Conservation (phyloP, 2,329 filamentous ascomycete genomes). For the Alternaria sp. region DNA sequence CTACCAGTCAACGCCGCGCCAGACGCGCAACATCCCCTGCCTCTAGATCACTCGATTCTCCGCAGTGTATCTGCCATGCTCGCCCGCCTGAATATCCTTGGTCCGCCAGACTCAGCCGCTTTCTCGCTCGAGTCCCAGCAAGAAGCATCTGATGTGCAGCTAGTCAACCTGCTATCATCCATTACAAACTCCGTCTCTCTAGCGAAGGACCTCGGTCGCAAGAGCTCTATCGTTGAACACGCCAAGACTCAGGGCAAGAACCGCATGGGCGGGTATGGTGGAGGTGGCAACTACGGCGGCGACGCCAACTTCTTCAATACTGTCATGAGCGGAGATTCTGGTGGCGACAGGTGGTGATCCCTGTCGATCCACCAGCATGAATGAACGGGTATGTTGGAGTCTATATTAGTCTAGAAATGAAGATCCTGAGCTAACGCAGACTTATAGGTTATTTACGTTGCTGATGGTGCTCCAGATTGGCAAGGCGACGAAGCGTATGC, state of each 20-base stretch:
- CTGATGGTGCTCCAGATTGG: slow-evolving; percentile 1
- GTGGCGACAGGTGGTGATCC: slow-evolving; percentile 17
- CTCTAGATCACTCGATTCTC: slow-evolving; percentile 72
- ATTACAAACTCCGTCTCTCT: slow-evolving; percentile 75
- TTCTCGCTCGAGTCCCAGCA: slow-evolving; percentile 75
- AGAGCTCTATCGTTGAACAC: slow-evolving; percentile 61
- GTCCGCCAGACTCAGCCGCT: slow-evolving; percentile 69
- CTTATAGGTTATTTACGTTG: background rate
- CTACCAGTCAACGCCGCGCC: slow-evolving; percentile 42
- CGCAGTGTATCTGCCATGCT: slow-evolving; percentile 88
- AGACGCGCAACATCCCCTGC: slow-evolving; percentile 34
- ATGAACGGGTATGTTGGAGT: background rate
- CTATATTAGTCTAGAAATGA: background rate
- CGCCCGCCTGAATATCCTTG: slow-evolving; percentile 80
- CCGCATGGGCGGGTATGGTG: slow-evolving; percentile 19
- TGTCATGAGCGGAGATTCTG: slow-evolving; percentile 24
- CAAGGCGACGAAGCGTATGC: background rate
- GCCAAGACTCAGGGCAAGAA: slow-evolving; percentile 46
- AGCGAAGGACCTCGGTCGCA: slow-evolving; percentile 76
- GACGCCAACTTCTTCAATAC: slow-evolving; percentile 32
- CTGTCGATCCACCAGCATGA: background rate
- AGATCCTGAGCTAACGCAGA: background rate
- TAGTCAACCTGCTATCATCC: slow-evolving; percentile 76
- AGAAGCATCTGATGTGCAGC: slow-evolving; percentile 82
- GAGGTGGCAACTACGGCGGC: slow-evolving; percentile 6